Evolutionary conservation across 2,329 filamentous ascomycete species (phyloP), one percentile per base, ranked within the genome.

Genomic region (Torrubiella hemipterigena): DNA sequence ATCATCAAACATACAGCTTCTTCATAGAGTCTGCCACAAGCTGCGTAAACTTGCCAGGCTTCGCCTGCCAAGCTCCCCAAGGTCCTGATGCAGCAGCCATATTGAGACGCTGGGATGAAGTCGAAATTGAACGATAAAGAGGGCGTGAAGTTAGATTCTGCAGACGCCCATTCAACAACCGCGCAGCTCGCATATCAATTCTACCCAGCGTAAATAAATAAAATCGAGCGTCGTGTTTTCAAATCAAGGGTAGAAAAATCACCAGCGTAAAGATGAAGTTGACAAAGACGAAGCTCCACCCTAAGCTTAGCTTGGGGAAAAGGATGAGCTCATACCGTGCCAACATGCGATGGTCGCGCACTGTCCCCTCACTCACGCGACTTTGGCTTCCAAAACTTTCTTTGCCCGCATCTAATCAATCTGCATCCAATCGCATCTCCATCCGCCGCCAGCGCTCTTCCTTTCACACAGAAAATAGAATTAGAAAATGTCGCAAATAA

Each of bases 1-100:
- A 10, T n/a, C n/a, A n/a, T n/a, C n/a, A n/a, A 31, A 62, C 78
- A 52, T 59, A 89, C 79, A 94, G 63, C 52, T 72, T 77, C 48
- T 71, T 73, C 81, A 94, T 87, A 8, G 83, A 77, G 45, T 66
- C 64, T 35, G 93, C 79, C 30, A 93, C 85, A n/a, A 56, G 49
- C 48, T 62, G 54, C 11, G 63, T 69, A 37, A 73, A 70, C 34
- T 38, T 37, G 30, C 53, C 46, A 5, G 53, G 38, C 46, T 52
- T 44, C 26, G 52, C 51, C 46, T 59, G 55, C 55, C 55, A 59
- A 11, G 55, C 55, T 18, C 55, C 55, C 53, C 53, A 56, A 6
- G 55, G 43, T 30, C 52, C 48, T 17, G 53, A 42, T 30, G 50
- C 48, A 12, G 39, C 39, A 16, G 43, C 33, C 46, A 54, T 54